Conservation (phyloP, 1,284 basidiomycete species). For the Vanrija pseudolonga region DNA sequence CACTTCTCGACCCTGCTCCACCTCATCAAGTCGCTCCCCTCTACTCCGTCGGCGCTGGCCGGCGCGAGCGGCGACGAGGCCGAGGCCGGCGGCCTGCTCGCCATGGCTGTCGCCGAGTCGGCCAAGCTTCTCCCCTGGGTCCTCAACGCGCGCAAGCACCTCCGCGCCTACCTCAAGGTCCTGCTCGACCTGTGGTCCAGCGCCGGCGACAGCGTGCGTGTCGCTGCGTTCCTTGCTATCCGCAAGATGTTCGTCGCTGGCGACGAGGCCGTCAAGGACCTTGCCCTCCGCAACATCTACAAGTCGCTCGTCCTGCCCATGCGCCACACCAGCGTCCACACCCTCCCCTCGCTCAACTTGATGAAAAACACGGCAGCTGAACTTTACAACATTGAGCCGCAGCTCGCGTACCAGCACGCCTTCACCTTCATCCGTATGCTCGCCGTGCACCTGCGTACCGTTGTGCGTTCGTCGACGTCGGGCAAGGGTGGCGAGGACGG, state of each 20-base stretch:
- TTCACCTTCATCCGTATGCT: slow-evolving; percentile 96
- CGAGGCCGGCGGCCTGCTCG: slow-evolving; percentile 53
- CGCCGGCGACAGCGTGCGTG: slow-evolving; percentile 74
- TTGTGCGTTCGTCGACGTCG: slow-evolving; percentile 32
- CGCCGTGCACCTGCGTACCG: slow-evolving; percentile 82
- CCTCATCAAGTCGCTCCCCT: slow-evolving; percentile 71
- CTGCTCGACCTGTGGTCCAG: slow-evolving; percentile 79
- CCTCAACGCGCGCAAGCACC: slow-evolving; percentile 71
- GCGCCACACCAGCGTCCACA: slow-evolving; percentile 75
- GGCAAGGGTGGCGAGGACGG: slow-evolving; percentile 48
- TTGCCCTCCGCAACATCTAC: slow-evolving; percentile 64
- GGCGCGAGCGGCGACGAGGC: slow-evolving; percentile 29
- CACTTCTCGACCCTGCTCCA: slow-evolving; percentile 83
- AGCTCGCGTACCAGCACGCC: slow-evolving; percentile 75
- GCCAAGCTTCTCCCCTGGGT: slow-evolving; percentile 84
- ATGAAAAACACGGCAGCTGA: slow-evolving; percentile 98
- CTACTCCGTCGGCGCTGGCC: slow-evolving; percentile 44
- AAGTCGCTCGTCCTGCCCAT: slow-evolving; percentile 72
- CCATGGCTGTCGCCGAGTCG: slow-evolving; percentile 73
- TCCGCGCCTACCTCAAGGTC: slow-evolving; percentile 80
- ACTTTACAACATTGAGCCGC: slow-evolving; percentile 70
- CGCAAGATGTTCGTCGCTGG: slow-evolving; percentile 72
- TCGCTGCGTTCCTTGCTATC: slow-evolving; percentile 84
- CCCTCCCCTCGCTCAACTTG: slow-evolving; percentile 86
- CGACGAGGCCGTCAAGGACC: slow-evolving; percentile 78